Conservation (phyloP, 192 early-diverging fungal species). For the Coemansia sp. region DNA sequence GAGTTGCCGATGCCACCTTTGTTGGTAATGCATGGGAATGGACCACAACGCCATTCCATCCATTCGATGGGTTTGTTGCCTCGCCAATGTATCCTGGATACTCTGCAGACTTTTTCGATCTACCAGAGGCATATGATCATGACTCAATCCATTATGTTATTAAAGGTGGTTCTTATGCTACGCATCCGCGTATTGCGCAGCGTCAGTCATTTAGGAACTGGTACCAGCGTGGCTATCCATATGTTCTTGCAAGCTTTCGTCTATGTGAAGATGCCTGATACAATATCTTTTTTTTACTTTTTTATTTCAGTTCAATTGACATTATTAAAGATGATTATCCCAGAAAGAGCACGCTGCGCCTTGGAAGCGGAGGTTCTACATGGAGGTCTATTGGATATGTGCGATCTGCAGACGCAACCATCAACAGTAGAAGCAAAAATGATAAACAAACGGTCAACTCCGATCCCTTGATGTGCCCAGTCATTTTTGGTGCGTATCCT, state of each 20-base stretch:
- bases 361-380: slow-evolving; percentile 31
- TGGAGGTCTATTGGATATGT: slow-evolving; percentile 35
- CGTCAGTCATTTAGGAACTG: slow-evolving; percentile 82
- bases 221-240: slow-evolving; percentile 87
- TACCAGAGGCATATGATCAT: slow-evolving; percentile 7
- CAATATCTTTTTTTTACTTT: background rate
- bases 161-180: slow-evolving; percentile 85
- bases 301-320: slow-evolving; percentile 6
- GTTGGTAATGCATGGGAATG: slow-evolving; percentile 75
- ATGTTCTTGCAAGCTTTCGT: slow-evolving; percentile 78
- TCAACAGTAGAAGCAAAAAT: background rate
- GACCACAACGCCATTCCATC: slow-evolving; percentile 68
- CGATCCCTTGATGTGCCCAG: background rate
- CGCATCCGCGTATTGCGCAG: slow-evolving; percentile 70
- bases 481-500: background rate
- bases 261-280: slow-evolving; percentile 27
- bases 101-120: slow-evolving; percentile 88
- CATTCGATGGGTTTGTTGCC: slow-evolving; percentile 60
- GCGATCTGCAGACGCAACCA: slow-evolving; percentile 7
- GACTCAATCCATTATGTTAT: slow-evolving; percentile 73
- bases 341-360: slow-evolving; percentile 14
- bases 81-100: slow-evolving; percentile 84
- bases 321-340: background rate
- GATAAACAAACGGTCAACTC: slow-evolving; percentile 1
- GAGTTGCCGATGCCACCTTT: slow-evolving; percentile 34